Evolutionary conservation across 768 basidiomycete species (phyloP), one percentile per base, ranked within the genome.

Genomic region (Podaxis pistillaris): DNA sequence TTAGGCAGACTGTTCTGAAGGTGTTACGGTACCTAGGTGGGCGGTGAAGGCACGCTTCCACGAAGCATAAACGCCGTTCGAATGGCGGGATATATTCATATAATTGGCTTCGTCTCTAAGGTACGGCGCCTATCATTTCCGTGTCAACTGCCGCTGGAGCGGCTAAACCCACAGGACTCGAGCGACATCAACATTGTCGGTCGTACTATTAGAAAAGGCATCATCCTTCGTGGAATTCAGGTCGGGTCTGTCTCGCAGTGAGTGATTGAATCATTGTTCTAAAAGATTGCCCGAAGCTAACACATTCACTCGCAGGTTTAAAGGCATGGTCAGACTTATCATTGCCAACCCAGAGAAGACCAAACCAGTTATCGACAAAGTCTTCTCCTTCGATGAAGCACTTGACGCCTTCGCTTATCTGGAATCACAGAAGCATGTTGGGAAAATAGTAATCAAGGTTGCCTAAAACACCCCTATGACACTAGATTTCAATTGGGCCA

Each of bases 361-460:
- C 8, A 75, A 71, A 19, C 86, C 86, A 0, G 74, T 83, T 28
- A 71, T 86, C 33, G 81, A 85, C 75, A 83, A 79, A 70, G 79
- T 86, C 1, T 87, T 87, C 73, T 59, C 75, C 22, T 88, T 86
- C 66, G 80, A 83, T 46, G 68, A 87, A 28, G 73, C 80, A 7
- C 70, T 75, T 33, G 75, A 80, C 49, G 86, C 86, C 0, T 86
- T 81, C 68, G 70, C 72, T 52, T 79, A 86, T 67, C 74, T 85
- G 60, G 74, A 78, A 59, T 79, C 77, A 1, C 83, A 84, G 60
- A 75, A 76, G 56, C 84, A 87, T 68, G 81, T 86, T 24, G 86
- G 86, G 22, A 86, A 88, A 72, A 79, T 86, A 2, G 81, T 83
- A 8, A 81, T 86, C 63, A 77, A 77, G 69, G 78, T 85, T 12